Evolutionary conservation across 192 early-diverging fungal genomes (phyloP).

Genomic region (Polychytrium aggregatum): DNA sequence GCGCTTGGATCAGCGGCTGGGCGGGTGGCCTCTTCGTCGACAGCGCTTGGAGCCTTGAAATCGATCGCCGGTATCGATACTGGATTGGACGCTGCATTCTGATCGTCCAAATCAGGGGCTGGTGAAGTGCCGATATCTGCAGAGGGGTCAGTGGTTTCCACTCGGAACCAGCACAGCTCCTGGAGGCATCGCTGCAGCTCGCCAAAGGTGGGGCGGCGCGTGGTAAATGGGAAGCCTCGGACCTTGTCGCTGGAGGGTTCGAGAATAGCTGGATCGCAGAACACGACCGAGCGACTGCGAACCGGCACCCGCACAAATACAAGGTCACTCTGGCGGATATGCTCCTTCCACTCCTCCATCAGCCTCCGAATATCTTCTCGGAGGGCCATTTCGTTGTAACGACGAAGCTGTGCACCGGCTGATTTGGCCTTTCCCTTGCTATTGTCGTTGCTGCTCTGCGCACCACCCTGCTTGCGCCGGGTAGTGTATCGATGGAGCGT

Average conservation of each 20-base stretch:
- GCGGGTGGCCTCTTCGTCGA: too few relatives aligned
- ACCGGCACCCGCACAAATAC: slow-evolving; percentile 69
- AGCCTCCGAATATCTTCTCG: slow-evolving; percentile 66
- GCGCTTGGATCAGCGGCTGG: too few relatives aligned
- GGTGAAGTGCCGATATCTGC: too few relatives aligned
- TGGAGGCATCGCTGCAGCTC: slow-evolving; percentile 58
- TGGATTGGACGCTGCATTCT: too few relatives aligned
- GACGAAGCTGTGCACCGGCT: slow-evolving; percentile 79
- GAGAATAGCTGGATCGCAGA: slow-evolving; percentile 23
- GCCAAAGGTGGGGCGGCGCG: slow-evolving; percentile 60
- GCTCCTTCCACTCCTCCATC: slow-evolving; percentile 55
- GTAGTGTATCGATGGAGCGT: slow-evolving; percentile 95
- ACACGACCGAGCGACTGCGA: slow-evolving; percentile 16
- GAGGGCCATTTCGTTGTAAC: slow-evolving; percentile 64
- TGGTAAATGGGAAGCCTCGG: slow-evolving; percentile 64
- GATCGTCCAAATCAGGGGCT: too few relatives aligned
- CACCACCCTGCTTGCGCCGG: slow-evolving; percentile 88
- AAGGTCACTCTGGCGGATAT: slow-evolving; percentile 45
- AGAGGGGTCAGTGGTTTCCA: too few relatives aligned
- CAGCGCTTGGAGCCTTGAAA: too few relatives aligned
- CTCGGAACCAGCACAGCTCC: slow-evolving; percentile 48
- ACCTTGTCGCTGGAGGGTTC: slow-evolving; percentile 33
- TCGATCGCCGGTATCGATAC: too few relatives aligned
- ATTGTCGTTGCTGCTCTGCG: slow-evolving; percentile 69
- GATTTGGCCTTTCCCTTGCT: slow-evolving; percentile 72